Evolutionary conservation across 805 yeast species (phyloP).

Genomic region (Lachancea sp.): DNA sequence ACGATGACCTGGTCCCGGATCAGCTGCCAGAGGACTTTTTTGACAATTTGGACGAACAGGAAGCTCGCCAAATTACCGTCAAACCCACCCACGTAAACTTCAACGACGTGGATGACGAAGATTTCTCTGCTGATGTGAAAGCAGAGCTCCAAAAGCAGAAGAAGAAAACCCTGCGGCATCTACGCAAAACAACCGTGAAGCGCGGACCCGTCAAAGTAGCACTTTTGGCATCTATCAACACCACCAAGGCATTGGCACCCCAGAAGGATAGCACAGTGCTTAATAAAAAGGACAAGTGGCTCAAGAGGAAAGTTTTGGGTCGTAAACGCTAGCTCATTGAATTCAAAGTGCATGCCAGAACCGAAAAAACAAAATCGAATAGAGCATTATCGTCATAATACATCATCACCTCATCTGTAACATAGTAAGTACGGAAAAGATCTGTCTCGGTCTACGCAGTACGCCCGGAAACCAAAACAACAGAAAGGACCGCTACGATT

Average conservation of each 20-base stretch:
- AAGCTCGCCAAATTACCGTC: constrained; percentile 14
- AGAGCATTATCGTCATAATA: background rate
- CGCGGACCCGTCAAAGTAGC: constrained; percentile 41
- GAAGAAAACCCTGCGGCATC: constrained; percentile 30
- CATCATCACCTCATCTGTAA: constrained; percentile 2
- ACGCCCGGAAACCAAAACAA: too few species aligned
- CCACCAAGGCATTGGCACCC: constrained; percentile 25
- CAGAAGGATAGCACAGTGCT: constrained; percentile 22
- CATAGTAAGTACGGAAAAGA: background rate
- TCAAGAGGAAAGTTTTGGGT: constrained; percentile 27
- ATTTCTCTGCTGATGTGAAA: constrained; percentile 15
- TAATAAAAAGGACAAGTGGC: constrained; percentile 31
- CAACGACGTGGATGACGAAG: constrained; percentile 18
- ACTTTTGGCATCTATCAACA: constrained; percentile 20
- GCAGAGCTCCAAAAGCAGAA: constrained; percentile 21
- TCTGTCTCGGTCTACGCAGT: too few species aligned
- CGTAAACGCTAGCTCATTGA: constrained; percentile 15
- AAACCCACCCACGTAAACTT: constrained; percentile 34
- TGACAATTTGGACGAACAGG: constrained; percentile 25
- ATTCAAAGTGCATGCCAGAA: background rate
- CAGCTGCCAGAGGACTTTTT: constrained; percentile 38
- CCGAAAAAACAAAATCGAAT: background rate
- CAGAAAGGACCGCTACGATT: constrained; percentile 5
- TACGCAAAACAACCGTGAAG: constrained; percentile 27
- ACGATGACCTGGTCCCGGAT: constrained; percentile 27